A percentile compares a stretch with the other conserved stretches of the same genome.
Conservation (phyloP, 257 asterid species). For the Paulownia fortunei region DNA sequence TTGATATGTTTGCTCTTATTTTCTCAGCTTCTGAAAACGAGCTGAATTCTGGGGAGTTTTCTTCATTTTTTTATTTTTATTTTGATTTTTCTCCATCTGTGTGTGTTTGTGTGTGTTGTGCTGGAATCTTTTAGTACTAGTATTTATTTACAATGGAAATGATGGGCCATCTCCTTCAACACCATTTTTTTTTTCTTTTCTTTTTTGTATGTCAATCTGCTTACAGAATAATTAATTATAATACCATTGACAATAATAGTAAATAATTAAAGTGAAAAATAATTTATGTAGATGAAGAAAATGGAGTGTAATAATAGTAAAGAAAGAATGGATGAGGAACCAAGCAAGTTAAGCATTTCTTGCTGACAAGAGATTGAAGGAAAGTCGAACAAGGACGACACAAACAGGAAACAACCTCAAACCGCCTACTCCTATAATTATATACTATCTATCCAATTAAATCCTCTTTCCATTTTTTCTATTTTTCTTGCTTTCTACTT, state of each 20-base stretch:
- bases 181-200: conserved; percentile 13
- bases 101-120: not conserved
- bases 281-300: not conserved
- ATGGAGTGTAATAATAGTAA: conserved; percentile 13
- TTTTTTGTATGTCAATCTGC: conserved; percentile 8
- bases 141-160: conserved; percentile 16
- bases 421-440: conserved; percentile 9
- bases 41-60: conserved; percentile 9
- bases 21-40: not conserved
- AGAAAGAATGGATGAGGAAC: conserved; percentile 24
- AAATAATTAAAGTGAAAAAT: not conserved
- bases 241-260: conserved; percentile 29
- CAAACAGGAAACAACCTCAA: not conserved
- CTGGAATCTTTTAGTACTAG: conserved; percentile 10
- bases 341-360: conserved; percentile 19
- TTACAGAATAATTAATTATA: conserved; percentile 18
- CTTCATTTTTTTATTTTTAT: not conserved
- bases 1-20: conserved; percentile 2
- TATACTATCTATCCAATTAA: not conserved
- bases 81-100: conserved; percentile 27
- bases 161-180: conserved; percentile 38
- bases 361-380: conserved; percentile 7
- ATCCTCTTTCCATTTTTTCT: not conserved
- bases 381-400: conserved; percentile 21
- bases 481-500: not conserved